Base-by-base conservation (phyloP, 345 rosid species). In the Camelina laxa region DNA sequence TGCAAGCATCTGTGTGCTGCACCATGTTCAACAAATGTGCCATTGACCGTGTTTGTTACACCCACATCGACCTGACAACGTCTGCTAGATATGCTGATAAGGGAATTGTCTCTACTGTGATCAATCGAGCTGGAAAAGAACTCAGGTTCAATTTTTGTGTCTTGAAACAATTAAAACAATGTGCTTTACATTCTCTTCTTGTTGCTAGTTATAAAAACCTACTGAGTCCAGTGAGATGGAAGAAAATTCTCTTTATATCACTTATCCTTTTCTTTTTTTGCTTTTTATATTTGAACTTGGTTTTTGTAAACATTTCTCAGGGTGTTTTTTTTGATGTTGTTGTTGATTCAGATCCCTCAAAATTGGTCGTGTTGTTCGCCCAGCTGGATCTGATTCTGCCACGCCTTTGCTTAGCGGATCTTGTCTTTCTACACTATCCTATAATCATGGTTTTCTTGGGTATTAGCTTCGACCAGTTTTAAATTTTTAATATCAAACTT, bases 101-200 rank as follows among this genome's bases (percentile, higher is more conserved):
- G 72, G 90, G 86, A 6, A 91, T 89, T 77, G 95, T 90, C 48
- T 85, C 86, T 70, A 86, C 91, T 1, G 82, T 89, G 97, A 86
- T 93, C 75, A 93, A 89, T 36, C 88, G 97, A 41, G 95, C 97
- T 54, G 97, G 97, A 69, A 90, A 84, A 71, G 75, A 90, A 59
- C 89, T 93, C 48, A 85, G 75, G 98, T 92, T 74, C 80, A 81
- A 1, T 11, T 7, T 70, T 49, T 60, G 39, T 49, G 38, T 60
- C 38, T 60, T 24, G 4, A 35, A 49, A n/a, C 27, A 22, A 50
- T 11, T 20, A 13, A 33, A 24, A 2, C 5, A 68, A 36, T 60
- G 15, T 35, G 14, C 11, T 47, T 48, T 38, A 22, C 8, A 11
- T 55, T 17, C 14, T 54, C 14, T 54, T 67, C 10, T 21, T 10